Percentiles rank a stretch among this genome's conserved stretches.
Conservation (phyloP, 2,329 filamentous ascomycete genomes). For the Aspergillaceae sp. region DNA sequence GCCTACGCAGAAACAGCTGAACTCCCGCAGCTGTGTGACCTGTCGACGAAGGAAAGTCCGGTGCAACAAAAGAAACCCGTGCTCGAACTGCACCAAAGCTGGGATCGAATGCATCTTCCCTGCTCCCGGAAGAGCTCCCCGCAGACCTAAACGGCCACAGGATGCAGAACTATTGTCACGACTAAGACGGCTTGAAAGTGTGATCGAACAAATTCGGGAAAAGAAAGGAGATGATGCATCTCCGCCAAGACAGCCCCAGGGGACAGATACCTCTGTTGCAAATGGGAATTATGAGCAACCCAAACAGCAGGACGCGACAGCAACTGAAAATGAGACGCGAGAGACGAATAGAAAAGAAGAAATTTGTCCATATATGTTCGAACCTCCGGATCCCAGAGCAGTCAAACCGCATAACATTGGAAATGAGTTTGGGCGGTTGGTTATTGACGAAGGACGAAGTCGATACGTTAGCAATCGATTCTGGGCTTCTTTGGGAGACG, state of each 20-base stretch:
- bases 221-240: conserved; percentile 24
- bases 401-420: conserved; percentile 21
- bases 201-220: conserved; percentile 51
- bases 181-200: conserved; percentile 50
- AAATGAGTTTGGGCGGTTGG: conserved; percentile 48
- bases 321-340: background rate
- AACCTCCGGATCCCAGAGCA: conserved; percentile 15
- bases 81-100: conserved; percentile 40
- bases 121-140: conserved; percentile 51
- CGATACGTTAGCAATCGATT: conserved; percentile 56
- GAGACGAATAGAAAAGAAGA: background rate
- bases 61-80: conserved; percentile 41
- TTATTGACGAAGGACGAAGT: conserved; percentile 52
- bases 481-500: conserved; percentile 53
- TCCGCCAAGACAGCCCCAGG: conserved; percentile 6
- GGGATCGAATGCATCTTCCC: conserved; percentile 56
- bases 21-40: conserved; percentile 38
- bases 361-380: conserved; percentile 8
- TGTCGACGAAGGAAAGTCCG: conserved; percentile 42
- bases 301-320: background rate
- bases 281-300: background rate
- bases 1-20: conserved; percentile 15
- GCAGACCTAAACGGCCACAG: conserved; percentile 49
- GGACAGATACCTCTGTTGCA: conserved; percentile 1
- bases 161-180: conserved; percentile 54